Conservation (phyloP, 306 rosid genomes). For the Glycine tomentella region DNA sequence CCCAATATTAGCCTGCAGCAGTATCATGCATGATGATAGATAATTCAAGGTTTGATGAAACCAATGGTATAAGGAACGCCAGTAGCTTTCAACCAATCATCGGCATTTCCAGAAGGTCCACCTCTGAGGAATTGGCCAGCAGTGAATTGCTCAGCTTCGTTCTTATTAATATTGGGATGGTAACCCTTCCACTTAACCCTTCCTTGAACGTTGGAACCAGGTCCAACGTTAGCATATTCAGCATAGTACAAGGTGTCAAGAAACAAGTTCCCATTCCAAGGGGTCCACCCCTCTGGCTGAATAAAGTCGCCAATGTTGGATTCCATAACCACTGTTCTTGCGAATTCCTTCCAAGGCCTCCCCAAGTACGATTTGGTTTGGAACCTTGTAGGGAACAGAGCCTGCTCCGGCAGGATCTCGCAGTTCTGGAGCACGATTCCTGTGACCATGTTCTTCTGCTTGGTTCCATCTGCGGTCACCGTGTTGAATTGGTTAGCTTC, state of each 20-base stretch:
- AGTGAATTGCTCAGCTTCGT: slow-evolving; percentile 59
- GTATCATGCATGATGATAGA: too few species aligned
- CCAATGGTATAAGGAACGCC: slow-evolving; percentile 44
- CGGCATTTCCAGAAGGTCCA: slow-evolving; percentile 42
- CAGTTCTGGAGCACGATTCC: slow-evolving; percentile 76
- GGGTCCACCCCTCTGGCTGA: slow-evolving; percentile 55
- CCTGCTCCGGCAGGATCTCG: slow-evolving; percentile 61
- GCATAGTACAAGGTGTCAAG: slow-evolving; percentile 59
- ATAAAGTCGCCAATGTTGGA: slow-evolving; percentile 59
- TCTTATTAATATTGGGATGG: slow-evolving; percentile 44
- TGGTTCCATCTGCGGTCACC: slow-evolving; percentile 70
- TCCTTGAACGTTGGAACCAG: slow-evolving; percentile 53
- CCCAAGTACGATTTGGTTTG: slow-evolving; percentile 62
- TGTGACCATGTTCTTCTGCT: slow-evolving; percentile 28
- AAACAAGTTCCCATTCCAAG: slow-evolving; percentile 55
- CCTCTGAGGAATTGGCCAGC: slow-evolving; percentile 47
- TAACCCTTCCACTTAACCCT: slow-evolving; percentile 69
- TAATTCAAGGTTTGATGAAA: slow-evolving; percentile 30
- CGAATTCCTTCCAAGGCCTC: slow-evolving; percentile 72
- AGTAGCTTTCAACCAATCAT: slow-evolving; percentile 59
- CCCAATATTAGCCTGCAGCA: too few species aligned
- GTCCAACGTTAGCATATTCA: slow-evolving; percentile 68
- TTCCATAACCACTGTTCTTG: slow-evolving; percentile 71
- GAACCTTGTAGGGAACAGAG: slow-evolving; percentile 46
- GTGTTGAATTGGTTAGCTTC: slow-evolving; percentile 58